Evolutionary conservation across 345 rosid genomes (phyloP), one percentile per base, ranked within the genome.

Genomic region (Balakata baccata): DNA sequence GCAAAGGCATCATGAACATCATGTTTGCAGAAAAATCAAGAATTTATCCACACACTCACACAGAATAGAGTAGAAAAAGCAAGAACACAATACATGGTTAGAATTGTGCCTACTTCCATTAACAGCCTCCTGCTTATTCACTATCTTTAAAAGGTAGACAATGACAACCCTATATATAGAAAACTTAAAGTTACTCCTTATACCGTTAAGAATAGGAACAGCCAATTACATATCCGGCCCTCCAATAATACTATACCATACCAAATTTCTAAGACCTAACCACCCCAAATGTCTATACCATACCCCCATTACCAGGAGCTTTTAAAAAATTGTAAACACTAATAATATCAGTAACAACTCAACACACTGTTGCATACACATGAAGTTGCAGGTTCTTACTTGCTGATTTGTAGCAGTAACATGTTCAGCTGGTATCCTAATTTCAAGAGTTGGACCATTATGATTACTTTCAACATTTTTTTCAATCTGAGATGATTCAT

Each of bases 341-440:
- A 22, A 58, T 52, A 52, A 9, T 17, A 3, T 1, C 20, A 52
- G 57, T 29, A 11, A 22, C 43, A 62, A 13, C 43, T 6, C 7
- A 34, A 13, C 65, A 61, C 43, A 61, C 16, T 13, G 6, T 62
- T 53, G 73, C 68, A 64, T 61, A 60, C 46, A 68, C 23, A 58
- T 45, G 18, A 79, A 74, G 71, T 37, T 63, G 68, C 38, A 57
- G 60, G 49, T 13, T 75, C 93, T 84, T 90, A 93, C 99, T 85
- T 96, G 98, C 71, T 97, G 98, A 87, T 96, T 96, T 7, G 98
- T 91, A 68, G 99, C 99, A 85, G 98, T 91, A 62, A 96, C 96
- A 89, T 96, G 90, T 72, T 96, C 98, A 66, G 99, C 96, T 54
- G 98, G 92, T 78, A 96, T 96, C 76, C 89, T 84, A 81, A 96